A percentile compares a stretch with the other conserved stretches of the same genome.
Conservation (phyloP, 345 rosid genomes). For the Jatropha curcas region DNA sequence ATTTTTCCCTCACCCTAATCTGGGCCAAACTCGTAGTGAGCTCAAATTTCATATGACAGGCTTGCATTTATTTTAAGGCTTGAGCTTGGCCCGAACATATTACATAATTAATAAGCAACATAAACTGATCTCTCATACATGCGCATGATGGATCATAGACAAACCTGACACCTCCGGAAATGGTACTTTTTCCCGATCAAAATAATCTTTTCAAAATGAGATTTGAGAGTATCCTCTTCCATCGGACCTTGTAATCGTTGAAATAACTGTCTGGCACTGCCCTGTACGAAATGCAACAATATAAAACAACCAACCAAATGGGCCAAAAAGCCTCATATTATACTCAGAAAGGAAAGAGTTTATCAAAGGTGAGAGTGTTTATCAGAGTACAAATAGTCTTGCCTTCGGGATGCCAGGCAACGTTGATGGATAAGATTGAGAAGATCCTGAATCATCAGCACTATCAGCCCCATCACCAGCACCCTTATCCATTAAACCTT, state of each 20-base stretch:
- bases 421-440: constrained; percentile 97
- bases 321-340: constrained; percentile 1
- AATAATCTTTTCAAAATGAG: constrained; percentile 94
- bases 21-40: too few relatives aligned
- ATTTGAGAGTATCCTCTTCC: constrained; percentile 91
- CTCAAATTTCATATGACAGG: too few relatives aligned
- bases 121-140: constrained; percentile 10
- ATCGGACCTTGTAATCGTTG: constrained; percentile 95
- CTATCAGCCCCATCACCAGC: constrained; percentile 97
- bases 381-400: constrained; percentile 17
- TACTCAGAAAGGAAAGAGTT: neutral
- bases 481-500: constrained; percentile 78
- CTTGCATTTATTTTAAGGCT: too few relatives aligned
- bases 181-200: constrained; percentile 74
- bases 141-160: constrained; percentile 10
- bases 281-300: constrained; percentile 55
- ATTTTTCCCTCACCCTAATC: too few relatives aligned
- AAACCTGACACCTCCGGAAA: constrained; percentile 68
- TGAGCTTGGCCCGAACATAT: too few relatives aligned
- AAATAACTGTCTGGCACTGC: constrained; percentile 98
- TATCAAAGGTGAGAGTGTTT: neutral
- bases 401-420: constrained; percentile 99
- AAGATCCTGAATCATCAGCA: constrained; percentile 98
- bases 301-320: constrained; percentile 15
- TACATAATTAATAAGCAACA: constrained; percentile 17